Percentiles rank a stretch among this genome's conserved stretches.
Evolutionary conservation across 352 stramenopile genomes (phyloP).

Genomic region (Phytopythium litorale): DNA sequence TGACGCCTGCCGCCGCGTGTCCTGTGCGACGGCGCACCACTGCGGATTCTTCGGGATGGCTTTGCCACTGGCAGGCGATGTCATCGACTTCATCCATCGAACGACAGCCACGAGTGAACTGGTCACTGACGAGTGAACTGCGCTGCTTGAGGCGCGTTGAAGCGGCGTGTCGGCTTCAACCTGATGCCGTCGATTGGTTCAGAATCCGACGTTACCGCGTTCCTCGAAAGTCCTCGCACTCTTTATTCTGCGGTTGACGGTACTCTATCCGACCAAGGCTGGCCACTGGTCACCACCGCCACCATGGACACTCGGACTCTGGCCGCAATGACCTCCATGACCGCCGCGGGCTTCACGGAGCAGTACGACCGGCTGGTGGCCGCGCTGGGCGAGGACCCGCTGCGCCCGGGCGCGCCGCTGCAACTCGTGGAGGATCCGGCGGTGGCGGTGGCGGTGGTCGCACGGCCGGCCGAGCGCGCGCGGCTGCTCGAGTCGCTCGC

Average conservation of each 20-base stretch:
- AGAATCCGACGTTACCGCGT: not conserved
- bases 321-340: not conserved
- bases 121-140: too few relatives aligned
- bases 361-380: constrained; percentile 63
- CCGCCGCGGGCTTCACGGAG: constrained; percentile 14
- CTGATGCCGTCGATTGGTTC: too few relatives aligned
- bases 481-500: constrained; percentile 36
- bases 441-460: constrained; percentile 17
- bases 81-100: too few relatives aligned
- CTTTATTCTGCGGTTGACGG: not conserved
- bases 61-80: too few relatives aligned
- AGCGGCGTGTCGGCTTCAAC: too few relatives aligned
- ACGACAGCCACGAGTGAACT: too few relatives aligned
- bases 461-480: constrained; percentile 24
- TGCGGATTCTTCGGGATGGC: too few relatives aligned
- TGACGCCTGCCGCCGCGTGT: not conserved
- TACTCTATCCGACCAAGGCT: not conserved
- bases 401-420: constrained; percentile 25
- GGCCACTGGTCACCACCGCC: not conserved
- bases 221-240: not conserved
- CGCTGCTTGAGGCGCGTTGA: too few relatives aligned
- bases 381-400: constrained; percentile 52
- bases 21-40: not conserved
- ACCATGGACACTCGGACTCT: not conserved
- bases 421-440: constrained; percentile 35